A percentile compares a stretch with the other conserved stretches of the same genome.
These are phyloP conservation scores for Quercus agrifolia DNA, from an alignment of 306 rosid species.

Conservation along the genomic window DNA sequence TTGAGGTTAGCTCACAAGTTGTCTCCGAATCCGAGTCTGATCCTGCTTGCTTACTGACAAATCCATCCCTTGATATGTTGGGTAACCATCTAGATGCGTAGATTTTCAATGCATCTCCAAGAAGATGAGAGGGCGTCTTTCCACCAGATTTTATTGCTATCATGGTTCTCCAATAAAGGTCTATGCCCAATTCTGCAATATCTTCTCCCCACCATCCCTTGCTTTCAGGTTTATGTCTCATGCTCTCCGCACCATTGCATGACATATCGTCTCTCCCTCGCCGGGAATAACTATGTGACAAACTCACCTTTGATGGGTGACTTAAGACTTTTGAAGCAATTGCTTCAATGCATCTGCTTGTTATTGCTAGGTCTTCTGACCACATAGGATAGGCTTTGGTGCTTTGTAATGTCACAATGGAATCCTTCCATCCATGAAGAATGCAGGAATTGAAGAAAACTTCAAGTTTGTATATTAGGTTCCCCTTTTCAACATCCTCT, in stretches of 20 bases:
- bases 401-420: slow-evolving; percentile 80
- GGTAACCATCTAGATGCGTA: slow-evolving; percentile 90
- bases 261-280: slow-evolving; percentile 69
- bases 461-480: slow-evolving; percentile 75
- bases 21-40: slow-evolving; percentile 56
- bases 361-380: slow-evolving; percentile 85
- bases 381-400: slow-evolving; percentile 66
- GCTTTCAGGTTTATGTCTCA: slow-evolving; percentile 46
- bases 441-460: slow-evolving; percentile 88
- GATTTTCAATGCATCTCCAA: slow-evolving; percentile 86
- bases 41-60: slow-evolving; percentile 24
- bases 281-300: slow-evolving; percentile 76
- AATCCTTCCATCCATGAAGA: slow-evolving; percentile 92
- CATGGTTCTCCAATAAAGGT: slow-evolving; percentile 92
- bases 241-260: slow-evolving; percentile 68
- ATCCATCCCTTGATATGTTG: slow-evolving; percentile 47
- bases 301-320: slow-evolving; percentile 73
- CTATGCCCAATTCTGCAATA: slow-evolving; percentile 86
- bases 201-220: slow-evolving; percentile 99
- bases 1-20: slow-evolving; percentile 51
- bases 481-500: slow-evolving; percentile 94
- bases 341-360: slow-evolving; percentile 79
- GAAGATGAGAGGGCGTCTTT: slow-evolving; percentile 57
- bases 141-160: slow-evolving; percentile 81
- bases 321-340: slow-evolving; percentile 65